Base-by-base conservation (phyloP, 2,329 filamentous ascomycete species). In the Magnaporthiopsis poae region DNA sequence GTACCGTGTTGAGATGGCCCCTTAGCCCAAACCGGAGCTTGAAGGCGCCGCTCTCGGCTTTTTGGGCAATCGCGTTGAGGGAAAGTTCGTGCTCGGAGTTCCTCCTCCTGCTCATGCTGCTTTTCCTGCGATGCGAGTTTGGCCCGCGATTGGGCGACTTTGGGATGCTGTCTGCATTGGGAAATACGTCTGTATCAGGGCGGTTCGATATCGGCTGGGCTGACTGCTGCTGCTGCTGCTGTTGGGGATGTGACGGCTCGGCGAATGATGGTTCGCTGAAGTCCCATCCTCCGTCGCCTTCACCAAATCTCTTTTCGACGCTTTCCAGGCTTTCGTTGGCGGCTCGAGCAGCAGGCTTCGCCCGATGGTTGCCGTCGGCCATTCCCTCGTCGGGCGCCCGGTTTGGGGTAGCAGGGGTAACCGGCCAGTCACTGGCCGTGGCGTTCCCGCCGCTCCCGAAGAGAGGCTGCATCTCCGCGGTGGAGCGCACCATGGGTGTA, bases 1-100 rank as follows among this genome's bases (percentile, higher is more conserved):
- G 89, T 5, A 99, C 92, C 2, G 96, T 93, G 75, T 98, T 92
- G 1, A 99, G 84, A 76, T 99, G 95, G 1, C 95, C 95, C 65
- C 94, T 86, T 5, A 99, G 83, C 5, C 92, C 94, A 74, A 96
- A 98, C 64, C 92, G 87, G 67, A 98, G 89, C 77, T 96, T 97
- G 80, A 99, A 98, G 71, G 85, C 92, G 21, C 87, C 85, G 33
- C 82, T 85, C 68, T 97, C 93, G 0, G 82, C 77, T 73, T 88
- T 90, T 66, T 86, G 81, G 2, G 75, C 74, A 52, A 79, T 70
- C 1, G 79, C 73, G 65, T 81, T 82, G 36, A 86, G 72, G 0
- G 83, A 81, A 56, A 87, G 74, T 59, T 88, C 86, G 61, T 87
- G 82, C 27, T 96, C 92, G 9, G 86, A 81, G 69, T 87, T 90